Evolutionary conservation across 108 stramenopile species (phyloP).

Genomic region (Tribonema minus): DNA sequence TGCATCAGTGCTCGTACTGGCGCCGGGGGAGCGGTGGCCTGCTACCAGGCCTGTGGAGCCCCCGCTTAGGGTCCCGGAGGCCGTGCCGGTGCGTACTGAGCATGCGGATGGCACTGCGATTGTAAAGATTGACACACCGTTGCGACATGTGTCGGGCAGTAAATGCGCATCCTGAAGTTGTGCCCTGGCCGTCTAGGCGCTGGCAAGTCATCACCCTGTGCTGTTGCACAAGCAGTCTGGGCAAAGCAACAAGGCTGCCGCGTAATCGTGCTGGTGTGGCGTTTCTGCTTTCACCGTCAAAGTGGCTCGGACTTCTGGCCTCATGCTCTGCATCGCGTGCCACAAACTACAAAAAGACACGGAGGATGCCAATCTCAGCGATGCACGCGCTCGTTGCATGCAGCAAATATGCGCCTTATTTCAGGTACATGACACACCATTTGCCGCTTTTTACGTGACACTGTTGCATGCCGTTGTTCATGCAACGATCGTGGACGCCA

Average conservation of each 20-base stretch:
- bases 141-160: background rate
- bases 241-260: background rate
- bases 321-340: background rate
- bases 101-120: background rate
- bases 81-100: background rate
- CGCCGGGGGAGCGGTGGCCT: background rate
- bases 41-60: slow-evolving; percentile 6
- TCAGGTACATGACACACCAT: background rate
- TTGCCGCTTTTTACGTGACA: background rate
- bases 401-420: background rate
- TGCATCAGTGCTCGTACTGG: background rate
- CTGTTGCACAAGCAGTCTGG: background rate
- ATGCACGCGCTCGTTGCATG: background rate
- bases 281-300: too few species aligned
- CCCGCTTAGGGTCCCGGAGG: background rate
- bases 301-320: background rate
- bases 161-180: background rate
- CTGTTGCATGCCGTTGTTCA: background rate
- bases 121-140: background rate
- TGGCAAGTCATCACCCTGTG: background rate
- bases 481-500: background rate
- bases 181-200: background rate
- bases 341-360: too few species aligned
- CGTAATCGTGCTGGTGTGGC: background rate
- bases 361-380: too few species aligned